Conservation (phyloP, 495 filamentous ascomycete genomes). For the Glarea lozoyensis region DNA sequence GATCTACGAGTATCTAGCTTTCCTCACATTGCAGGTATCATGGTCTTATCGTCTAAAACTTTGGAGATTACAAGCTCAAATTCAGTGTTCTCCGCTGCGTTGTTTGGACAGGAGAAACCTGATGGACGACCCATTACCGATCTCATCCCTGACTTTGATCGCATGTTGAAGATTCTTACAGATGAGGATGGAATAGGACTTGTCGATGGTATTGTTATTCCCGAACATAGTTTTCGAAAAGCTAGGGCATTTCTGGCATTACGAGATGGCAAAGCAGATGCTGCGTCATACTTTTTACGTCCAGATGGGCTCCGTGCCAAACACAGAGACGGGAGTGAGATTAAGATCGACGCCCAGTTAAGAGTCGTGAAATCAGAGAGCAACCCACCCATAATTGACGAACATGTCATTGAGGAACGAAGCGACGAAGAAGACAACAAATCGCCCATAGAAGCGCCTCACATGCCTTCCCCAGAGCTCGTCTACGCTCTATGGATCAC, state of each 20-base stretch:
- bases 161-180: constrained; percentile 66
- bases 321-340: constrained; percentile 82
- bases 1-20: constrained; percentile 83
- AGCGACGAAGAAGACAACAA: constrained; percentile 36
- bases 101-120: constrained; percentile 80
- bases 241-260: constrained; percentile 76
- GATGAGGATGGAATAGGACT: constrained; percentile 79
- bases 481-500: constrained; percentile 97
- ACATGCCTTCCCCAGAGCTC: constrained; percentile 51
- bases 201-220: constrained; percentile 91
- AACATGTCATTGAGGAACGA: constrained; percentile 36
- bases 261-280: constrained; percentile 68
- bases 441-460: constrained; percentile 8
- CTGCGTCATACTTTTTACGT: constrained; percentile 65
- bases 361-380: constrained; percentile 86
- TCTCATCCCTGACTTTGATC: constrained; percentile 81
- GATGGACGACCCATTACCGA: constrained; percentile 71
- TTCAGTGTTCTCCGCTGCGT: constrained; percentile 81
- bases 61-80: constrained; percentile 85
- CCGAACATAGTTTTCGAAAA: constrained; percentile 89
- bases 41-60: constrained; percentile 71
- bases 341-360: constrained; percentile 92
- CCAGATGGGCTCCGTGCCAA: constrained; percentile 75
- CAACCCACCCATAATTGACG: constrained; percentile 29
- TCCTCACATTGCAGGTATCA: constrained; percentile 93